Conservation (phyloP, 257 asterid species). For the Solanum acaule region DNA sequence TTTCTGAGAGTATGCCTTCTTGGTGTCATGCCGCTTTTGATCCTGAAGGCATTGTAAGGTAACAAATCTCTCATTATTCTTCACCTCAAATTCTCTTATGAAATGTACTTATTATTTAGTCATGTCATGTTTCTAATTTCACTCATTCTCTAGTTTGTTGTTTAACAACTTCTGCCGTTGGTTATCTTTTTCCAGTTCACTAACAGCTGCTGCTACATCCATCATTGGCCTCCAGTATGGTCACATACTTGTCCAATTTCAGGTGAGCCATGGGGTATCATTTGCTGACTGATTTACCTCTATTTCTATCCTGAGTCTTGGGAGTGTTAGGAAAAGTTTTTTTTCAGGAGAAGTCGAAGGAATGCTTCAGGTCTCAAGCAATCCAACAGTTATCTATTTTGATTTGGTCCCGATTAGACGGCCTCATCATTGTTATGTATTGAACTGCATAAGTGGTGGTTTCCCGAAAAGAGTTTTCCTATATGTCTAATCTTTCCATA, state of each 20-base stretch:
- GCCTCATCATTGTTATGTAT: background rate
- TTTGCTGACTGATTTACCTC: background rate
- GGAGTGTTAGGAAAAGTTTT: background rate
- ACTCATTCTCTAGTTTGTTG: background rate
- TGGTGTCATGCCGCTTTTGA: slow-evolving; percentile 92
- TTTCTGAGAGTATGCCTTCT: slow-evolving; percentile 38
- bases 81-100: background rate
- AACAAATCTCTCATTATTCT: background rate
- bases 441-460: background rate
- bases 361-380: background rate
- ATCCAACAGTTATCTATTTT: background rate
- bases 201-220: slow-evolving; percentile 69
- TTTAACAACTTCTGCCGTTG: background rate
- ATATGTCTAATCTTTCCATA: background rate
- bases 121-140: slow-evolving; percentile 51
- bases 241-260: slow-evolving; percentile 53
- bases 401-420: background rate
- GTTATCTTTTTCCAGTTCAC: slow-evolving; percentile 38
- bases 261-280: slow-evolving; percentile 25
- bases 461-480: background rate
- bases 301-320: background rate
- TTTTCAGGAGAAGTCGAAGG: background rate
- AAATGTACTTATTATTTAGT: slow-evolving; percentile 24
- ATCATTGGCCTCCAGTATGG: slow-evolving; percentile 84
- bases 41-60: slow-evolving; percentile 95